Evolutionary conservation across 331 rosid species (phyloP), one percentile per base, ranked within the genome.

Genomic region (Quercus lobata): DNA sequence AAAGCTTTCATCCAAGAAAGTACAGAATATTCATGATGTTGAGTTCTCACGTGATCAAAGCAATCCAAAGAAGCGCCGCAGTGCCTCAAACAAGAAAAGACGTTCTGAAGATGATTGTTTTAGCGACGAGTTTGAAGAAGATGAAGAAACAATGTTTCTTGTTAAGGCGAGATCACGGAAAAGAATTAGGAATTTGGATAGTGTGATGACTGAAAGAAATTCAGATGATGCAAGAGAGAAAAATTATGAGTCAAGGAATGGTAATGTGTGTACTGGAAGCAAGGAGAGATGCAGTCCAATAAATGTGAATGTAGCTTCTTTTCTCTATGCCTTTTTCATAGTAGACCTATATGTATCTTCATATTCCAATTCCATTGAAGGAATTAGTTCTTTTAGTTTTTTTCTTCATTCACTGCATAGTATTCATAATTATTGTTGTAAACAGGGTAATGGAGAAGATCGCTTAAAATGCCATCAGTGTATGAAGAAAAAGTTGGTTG

Each of bases 391-490:
- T 44, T 8, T 72, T 7, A 18, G 10, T 25, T 76, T 30, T 22
- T 66, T 1, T 66, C 71, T 49, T 21, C 14, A 35, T 35, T 18
- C 14, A 24, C 56, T 58, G 58, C 58, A 37, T 77, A 32, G 24
- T 29, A 46, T 21, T 69, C 24, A 4, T 74, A 21, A 63, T 55
- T 58, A 7, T 80, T 78, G 35, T 76, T 19, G 46, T 27, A 35
- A 49, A 44, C 82, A 91, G 96, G 83, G 27, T 75, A 76, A 35
- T 49, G 84, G 19, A 63, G 78, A 63, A 72, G 79, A 56, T 63
- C 7, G 69, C 62, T 63, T 81, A 76, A 86, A 18, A 76, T 93
- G 98, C 77, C 98, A 93, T 74, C 98, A 93, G 78, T 93, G 98
- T 82, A 57, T 76, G 90, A 90, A 77, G 54, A 88, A 85, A 41